Percentiles rank a stretch among this genome's conserved stretches.
Evolutionary conservation across 2,329 filamentous ascomycete species (phyloP).

Genomic region (Clonostachys rosea): DNA sequence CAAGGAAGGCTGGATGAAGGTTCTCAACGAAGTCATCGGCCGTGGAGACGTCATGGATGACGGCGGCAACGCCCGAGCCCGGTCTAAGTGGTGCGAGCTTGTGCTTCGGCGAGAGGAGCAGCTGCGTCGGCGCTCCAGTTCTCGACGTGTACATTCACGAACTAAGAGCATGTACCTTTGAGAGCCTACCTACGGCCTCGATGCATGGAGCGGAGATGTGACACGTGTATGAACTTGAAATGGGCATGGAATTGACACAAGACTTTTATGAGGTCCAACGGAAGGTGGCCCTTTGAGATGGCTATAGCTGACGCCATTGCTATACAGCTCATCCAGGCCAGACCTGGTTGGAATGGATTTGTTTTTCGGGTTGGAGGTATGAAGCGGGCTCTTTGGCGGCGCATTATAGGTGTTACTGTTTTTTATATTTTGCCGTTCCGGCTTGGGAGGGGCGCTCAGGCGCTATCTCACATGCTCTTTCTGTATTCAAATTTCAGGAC

Average conservation of each 20-base stretch:
- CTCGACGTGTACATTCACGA: slow-evolving; percentile 46
- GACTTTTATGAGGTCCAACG: no score
- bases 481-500: no score
- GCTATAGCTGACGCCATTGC: no score
- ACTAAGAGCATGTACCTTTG: slow-evolving; percentile 54
- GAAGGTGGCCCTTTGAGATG: no score
- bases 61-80: slow-evolving; percentile 29
- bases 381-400: no score
- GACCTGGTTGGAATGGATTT: no score
- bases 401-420: no score
- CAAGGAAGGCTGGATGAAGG: slow-evolving; percentile 94
- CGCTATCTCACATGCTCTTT: no score
- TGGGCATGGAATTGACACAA: background rate
- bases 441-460: no score
- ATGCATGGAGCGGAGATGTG: slow-evolving; percentile 1
- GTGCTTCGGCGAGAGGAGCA: slow-evolving; percentile 61
- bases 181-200: slow-evolving; percentile 9
- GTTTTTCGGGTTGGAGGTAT: no score
- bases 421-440: no score
- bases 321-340: no score
- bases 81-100: slow-evolving; percentile 63
- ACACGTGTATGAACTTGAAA: slow-evolving; percentile 2
- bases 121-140: slow-evolving; percentile 48
- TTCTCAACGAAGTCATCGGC: slow-evolving; percentile 67
- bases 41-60: slow-evolving; percentile 48